Base-by-base conservation (phyloP, 345 rosid genomes). In the Erodium maritimum region DNA sequence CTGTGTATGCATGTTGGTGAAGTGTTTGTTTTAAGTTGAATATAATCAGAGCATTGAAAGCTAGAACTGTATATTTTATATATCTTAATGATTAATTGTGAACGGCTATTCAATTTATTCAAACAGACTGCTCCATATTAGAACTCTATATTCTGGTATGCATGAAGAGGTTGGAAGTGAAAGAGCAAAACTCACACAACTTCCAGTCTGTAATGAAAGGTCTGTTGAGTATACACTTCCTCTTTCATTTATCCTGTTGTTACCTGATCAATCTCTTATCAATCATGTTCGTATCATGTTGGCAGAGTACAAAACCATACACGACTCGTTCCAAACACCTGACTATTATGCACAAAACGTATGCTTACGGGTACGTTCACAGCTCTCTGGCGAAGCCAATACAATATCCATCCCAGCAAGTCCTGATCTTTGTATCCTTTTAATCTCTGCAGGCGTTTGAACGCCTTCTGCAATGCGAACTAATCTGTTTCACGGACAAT, bases 151-250 rank as follows among this genome's bases (percentile, higher is more conserved):
- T 91, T 65, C 79, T 91, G 55, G 89, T 83, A 23, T 88, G 86
- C 75, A 86, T 85, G 94, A 89, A 77, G 76, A 80, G 95, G 63
- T 63, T 89, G 74, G 99, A 91, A 80, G 75, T 73, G 62, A 86
- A 86, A 67, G 96, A 88, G 75, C 91, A 89, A 75, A 85, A 42
- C 65, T 80, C 94, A 6, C 88, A 88, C 76, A 88, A 83, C 81
- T 86, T 86, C 73, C 76, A 55, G 68, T 77, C 95, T 18, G 80
- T 86, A 55, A 91, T 91, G 91, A 83, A 84, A 86, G 98, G 95
- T 91, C 52, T 60, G 23, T 42, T 34, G 63, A 51, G n/a, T n/a
- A 34, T 22, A 23, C 65, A 24, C 62, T 58, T 61, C 21, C 23
- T 50, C 21, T 48, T 9, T 13, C 25, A 22, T 50, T 24, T 11